Evolutionary conservation across 1,284 basidiomycete genomes (phyloP), one percentile per base, ranked within the genome.

Genomic region (Leccinum glutinopallens): DNA sequence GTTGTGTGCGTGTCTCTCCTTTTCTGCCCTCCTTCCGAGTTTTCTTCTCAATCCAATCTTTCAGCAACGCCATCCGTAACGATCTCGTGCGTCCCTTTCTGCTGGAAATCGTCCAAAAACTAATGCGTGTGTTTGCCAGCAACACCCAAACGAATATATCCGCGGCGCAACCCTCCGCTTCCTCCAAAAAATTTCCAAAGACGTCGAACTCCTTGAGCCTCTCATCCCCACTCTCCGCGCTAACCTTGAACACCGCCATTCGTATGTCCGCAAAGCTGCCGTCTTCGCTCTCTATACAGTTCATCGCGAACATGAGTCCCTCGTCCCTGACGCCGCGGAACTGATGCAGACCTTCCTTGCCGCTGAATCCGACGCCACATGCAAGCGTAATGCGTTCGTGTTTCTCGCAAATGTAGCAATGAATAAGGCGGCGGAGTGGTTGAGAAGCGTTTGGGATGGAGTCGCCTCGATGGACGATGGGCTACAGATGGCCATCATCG

Each of bases 111-210:
- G 63, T 13, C 56, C 5, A 10, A 29, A 15, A 29, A 49, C 46
- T 64, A 53, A 53, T 49, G 68, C 12, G 2, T 41, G 2, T 46
- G 41, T 55, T 17, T 37, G 66, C 4, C 17, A 95, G 92, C 97
- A 99, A 93, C 97, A 99, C 76, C 96, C 97, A 6, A 99, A 99
- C 77, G 97, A 99, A 83, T 99, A 98, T 80, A 98, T 99, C 71
- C 93, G 97, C 49, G 97, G 97, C 60, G 95, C 95, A 43, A 98
- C 96, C 8, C 87, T 99, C 41, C 92, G 97, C 54, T 98, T 97
- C 82, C 86, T 99, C 10, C 95, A 98, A 80, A 99, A 99, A 83
- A 90, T 93, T 60, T 86, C 96, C 63, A 92, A 93, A 75, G 97
- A 99, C 73, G 82, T 89, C 7, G 97, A 99, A 79, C 87, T 99